phyloP scores from a whole-genome alignment of 306 rosid genomes.

The Phaseolus lunatus region DNA sequence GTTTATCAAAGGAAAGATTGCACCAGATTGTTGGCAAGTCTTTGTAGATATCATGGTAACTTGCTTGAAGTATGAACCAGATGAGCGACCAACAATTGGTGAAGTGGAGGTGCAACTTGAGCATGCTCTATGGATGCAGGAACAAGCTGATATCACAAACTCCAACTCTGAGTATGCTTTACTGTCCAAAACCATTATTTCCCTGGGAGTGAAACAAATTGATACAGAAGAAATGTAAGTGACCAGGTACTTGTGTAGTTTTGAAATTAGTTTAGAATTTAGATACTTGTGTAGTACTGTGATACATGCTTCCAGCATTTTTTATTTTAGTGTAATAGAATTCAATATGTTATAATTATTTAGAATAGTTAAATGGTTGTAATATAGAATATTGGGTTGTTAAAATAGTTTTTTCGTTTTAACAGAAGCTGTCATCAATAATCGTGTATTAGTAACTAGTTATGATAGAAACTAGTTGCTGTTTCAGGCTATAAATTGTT shows the following conservation, averaged over 20 bases:
- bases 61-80: conserved; percentile 7
- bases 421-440: too few relatives aligned
- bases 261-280: too few relatives aligned
- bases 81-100: conserved; percentile 46
- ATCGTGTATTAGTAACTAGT: too few relatives aligned
- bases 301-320: neutral
- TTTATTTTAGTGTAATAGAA: too few relatives aligned
- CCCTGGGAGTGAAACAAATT: too few relatives aligned
- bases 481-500: too few relatives aligned
- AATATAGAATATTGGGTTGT: too few relatives aligned
- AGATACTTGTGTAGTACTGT: neutral
- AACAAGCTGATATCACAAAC: conserved; percentile 32
- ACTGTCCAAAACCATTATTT: neutral
- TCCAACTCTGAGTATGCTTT: neutral
- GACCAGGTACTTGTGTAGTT: neutral
- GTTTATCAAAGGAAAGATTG: conserved; percentile 41
- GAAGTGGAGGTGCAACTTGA: conserved; percentile 54
- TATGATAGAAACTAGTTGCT: too few relatives aligned
- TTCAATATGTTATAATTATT: too few relatives aligned
- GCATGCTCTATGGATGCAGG: conserved; percentile 41
- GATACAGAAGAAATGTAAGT: too few relatives aligned
- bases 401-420: too few relatives aligned
- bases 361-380: too few relatives aligned
- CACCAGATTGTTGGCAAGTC: conserved; percentile 35
- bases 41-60: neutral